A percentile compares a stretch with the other conserved stretches of the same genome.
Conservation (phyloP, 164 flowering plant species). For the Berberis thunbergii region DNA sequence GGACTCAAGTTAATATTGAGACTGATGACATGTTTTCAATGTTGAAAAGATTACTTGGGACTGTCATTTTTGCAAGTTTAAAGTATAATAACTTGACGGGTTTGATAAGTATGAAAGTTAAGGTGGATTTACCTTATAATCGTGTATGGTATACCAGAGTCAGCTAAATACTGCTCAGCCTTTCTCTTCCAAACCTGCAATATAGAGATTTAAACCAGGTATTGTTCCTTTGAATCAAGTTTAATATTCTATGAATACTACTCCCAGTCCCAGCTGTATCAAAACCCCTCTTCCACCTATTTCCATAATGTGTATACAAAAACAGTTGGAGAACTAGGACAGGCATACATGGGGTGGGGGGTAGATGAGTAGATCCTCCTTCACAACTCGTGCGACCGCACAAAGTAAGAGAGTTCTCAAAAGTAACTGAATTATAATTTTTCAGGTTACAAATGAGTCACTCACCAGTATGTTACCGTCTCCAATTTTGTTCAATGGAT, state of each 20-base stretch:
- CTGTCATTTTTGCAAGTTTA: too few relatives aligned
- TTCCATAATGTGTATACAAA: too few relatives aligned
- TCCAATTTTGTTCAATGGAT: constrained; percentile 85
- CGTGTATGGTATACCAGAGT: constrained; percentile 92
- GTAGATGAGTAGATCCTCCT: too few relatives aligned
- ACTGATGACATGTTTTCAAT: too few relatives aligned
- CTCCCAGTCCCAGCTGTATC: too few relatives aligned
- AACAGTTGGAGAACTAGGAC: neutral
- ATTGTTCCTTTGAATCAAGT: neutral
- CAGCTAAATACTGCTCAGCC: constrained; percentile 91
- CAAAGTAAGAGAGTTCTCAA: too few relatives aligned
- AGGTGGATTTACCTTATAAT: constrained; percentile 58
- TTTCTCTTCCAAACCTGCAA: constrained; percentile 95
- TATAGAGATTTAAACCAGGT: neutral
- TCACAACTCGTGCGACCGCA: too few relatives aligned
- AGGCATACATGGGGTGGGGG: too few relatives aligned
- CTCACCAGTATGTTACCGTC: constrained; percentile 90
- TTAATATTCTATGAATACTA: neutral
- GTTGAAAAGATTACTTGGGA: neutral
- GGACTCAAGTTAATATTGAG: too few relatives aligned
- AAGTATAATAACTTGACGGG: neutral
- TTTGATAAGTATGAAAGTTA: neutral
- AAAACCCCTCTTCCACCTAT: too few relatives aligned
- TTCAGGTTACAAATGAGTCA: neutral
- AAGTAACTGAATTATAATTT: neutral